Conservation (phyloP, 345 rosid genomes). For the Gossypium rotundifolium region DNA sequence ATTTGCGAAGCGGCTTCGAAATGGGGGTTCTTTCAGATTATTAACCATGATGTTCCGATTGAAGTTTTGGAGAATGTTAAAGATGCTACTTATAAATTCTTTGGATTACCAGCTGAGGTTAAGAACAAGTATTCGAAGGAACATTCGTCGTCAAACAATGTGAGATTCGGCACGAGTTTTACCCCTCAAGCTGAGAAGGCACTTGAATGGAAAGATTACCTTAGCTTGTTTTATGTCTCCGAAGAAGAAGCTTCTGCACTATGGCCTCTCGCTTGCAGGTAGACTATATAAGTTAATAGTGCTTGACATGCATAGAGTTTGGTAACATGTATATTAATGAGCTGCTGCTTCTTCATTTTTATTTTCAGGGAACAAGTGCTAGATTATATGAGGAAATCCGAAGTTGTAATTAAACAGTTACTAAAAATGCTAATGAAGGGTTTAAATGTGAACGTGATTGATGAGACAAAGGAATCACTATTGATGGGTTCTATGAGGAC, state of each 20-base stretch:
- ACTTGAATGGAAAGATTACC: slow-evolving; percentile 23
- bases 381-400: slow-evolving; percentile 18
- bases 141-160: background rate
- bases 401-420: slow-evolving; percentile 9
- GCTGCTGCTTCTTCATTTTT: no score
- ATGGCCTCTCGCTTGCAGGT: slow-evolving; percentile 19
- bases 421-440: slow-evolving; percentile 15
- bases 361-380: background rate
- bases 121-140: slow-evolving; percentile 10
- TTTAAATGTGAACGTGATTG: slow-evolving; percentile 9
- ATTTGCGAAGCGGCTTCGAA: slow-evolving; percentile 14
- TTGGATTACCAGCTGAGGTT: slow-evolving; percentile 5
- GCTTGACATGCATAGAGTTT: background rate
- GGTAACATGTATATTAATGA: background rate
- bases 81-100: slow-evolving; percentile 17
- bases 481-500: slow-evolving; percentile 13
- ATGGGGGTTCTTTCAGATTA: background rate
- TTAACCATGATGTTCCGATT: background rate
- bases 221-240: slow-evolving; percentile 8
- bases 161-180: slow-evolving; percentile 19
- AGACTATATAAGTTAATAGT: background rate
- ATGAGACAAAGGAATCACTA: background rate
- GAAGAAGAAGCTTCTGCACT: slow-evolving; percentile 7
- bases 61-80: slow-evolving; percentile 12
- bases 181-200: slow-evolving; percentile 16